Evolutionary conservation across 2,329 filamentous ascomycete genomes (phyloP).

Genomic region (Cyphellophora attinorum): DNA sequence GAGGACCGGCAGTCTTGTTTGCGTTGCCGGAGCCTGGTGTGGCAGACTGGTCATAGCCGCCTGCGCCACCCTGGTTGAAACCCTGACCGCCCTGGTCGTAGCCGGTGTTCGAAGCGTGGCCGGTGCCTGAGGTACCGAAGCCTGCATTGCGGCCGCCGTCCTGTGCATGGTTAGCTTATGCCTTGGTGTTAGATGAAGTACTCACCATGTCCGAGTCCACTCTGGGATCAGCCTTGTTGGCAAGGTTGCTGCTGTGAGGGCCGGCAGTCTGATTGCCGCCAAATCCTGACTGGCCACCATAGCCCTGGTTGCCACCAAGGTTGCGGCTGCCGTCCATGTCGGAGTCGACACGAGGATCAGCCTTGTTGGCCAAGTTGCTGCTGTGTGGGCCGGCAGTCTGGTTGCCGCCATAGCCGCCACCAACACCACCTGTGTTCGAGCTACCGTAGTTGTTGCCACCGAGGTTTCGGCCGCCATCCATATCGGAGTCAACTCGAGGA

Average conservation of each 20-base stretch:
- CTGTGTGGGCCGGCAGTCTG: conserved; percentile 32
- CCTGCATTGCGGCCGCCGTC: not conserved
- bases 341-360: conserved; percentile 21
- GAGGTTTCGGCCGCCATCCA: conserved; percentile 5
- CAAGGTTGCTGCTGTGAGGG: conserved; percentile 32
- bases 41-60: conserved; percentile 6
- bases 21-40: conserved; percentile 11
- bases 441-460: conserved; percentile 6
- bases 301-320: conserved; percentile 3
- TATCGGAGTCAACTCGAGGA: conserved; percentile 28
- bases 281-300: too few species aligned
- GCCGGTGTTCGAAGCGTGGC: not conserved
- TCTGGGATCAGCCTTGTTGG: conserved; percentile 31
- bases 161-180: conserved; percentile 2
- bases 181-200: conserved; percentile 1
- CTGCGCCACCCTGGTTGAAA: conserved; percentile 4
- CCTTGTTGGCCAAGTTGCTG: conserved; percentile 36
- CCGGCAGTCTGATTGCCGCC: too few species aligned
- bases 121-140: not conserved
- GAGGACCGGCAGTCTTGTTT: conserved; percentile 25
- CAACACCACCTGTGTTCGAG: conserved; percentile 11
- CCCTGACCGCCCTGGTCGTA: not conserved
- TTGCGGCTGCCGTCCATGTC: conserved; percentile 12
- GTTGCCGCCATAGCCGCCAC: conserved; percentile 13
- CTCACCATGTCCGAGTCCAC: conserved; percentile 20